Base-by-base conservation (phyloP, 768 basidiomycete genomes). In the Collybia sp. region DNA sequence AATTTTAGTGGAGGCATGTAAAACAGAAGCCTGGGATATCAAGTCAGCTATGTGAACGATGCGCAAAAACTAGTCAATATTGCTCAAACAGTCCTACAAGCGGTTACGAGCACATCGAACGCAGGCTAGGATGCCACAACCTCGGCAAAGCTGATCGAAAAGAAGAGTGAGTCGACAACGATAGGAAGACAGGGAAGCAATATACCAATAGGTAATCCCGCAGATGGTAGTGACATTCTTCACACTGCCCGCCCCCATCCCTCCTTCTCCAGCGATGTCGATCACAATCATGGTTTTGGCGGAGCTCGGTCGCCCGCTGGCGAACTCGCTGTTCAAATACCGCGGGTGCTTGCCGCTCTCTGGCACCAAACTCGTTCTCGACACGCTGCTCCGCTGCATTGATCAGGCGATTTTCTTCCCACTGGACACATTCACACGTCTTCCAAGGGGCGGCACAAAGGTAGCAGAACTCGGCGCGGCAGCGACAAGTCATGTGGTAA, bases 401-500 rank as follows among this genome's bases (percentile, higher is more conserved):
- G 25, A 73, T 13, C 32, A 70, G 53, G 5, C 66, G 60, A 0
- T 52, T 42, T 47, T 86, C 85, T 6, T 86, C 82, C 82, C 83
- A 87, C 38, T 81, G 80, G 0, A 25, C 8, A 48, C 85, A 88
- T 0, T 2, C 4, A 45, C 85, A 89, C 0, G 62, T 71, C 62
- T 80, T 85, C 85, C 85, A 88, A 6, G 48, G 65, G 25, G 58
- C 71, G 0, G 77, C 77, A 55, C 86, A 88, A 9, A 80, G 42
- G 55, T 87, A 85, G 53, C 83, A 85, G 58, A 85, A 85, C 52
- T 85, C 56, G 0, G 69, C 63, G 5, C 67, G 60, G 56, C 82
- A 83, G 16, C 71, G 68, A 49, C 83, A 85, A 12, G 73, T 81
- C 64, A 85, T 83, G 42, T 85, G 83, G 57, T 75, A 80, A 49